A percentile compares a stretch with the other conserved stretches of the same genome.
These are phyloP conservation scores for Yarrowia galli DNA, from an alignment of 1,139 yeast species.

Conservation along the genomic window DNA sequence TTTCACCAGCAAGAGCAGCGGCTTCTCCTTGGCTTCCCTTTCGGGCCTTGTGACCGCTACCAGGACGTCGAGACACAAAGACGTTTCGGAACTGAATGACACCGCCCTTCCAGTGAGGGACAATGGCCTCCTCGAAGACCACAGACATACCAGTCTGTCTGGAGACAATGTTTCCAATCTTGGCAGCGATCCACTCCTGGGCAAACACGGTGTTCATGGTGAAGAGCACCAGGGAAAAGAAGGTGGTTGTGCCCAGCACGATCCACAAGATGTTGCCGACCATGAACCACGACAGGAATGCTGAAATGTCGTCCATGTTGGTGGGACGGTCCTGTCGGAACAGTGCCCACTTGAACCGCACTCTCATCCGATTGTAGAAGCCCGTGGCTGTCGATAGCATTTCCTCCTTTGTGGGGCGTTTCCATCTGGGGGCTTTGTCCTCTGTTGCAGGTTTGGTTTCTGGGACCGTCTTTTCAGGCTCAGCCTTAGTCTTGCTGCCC, in stretches of 20 bases:
- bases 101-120: slow-evolving; percentile 94
- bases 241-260: slow-evolving; percentile 87
- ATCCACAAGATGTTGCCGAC: slow-evolving; percentile 84
- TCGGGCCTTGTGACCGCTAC: slow-evolving; percentile 50
- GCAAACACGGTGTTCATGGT: slow-evolving; percentile 87
- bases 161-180: slow-evolving; percentile 82
- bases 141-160: slow-evolving; percentile 86
- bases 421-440: slow-evolving; percentile 38
- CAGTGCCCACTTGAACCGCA: slow-evolving; percentile 74
- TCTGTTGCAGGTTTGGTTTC: neutral
- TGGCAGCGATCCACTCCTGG: slow-evolving; percentile 84
- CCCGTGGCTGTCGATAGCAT: slow-evolving; percentile 61
- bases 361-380: slow-evolving; percentile 59
- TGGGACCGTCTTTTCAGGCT: neutral
- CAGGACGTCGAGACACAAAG: slow-evolving; percentile 84
- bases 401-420: slow-evolving; percentile 55
- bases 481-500: neutral
- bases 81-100: slow-evolving; percentile 84
- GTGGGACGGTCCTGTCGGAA: slow-evolving; percentile 72
- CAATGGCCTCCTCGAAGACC: slow-evolving; percentile 91
- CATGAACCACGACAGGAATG: slow-evolving; percentile 88
- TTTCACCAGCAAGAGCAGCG: slow-evolving; percentile 52
- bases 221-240: slow-evolving; percentile 77
- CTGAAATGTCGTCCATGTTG: slow-evolving; percentile 87
- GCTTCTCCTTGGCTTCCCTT: slow-evolving; percentile 79